phyloP scores from a whole-genome alignment of 2,329 filamentous ascomycete genomes.

The Westerdykella aurantiaca region DNA sequence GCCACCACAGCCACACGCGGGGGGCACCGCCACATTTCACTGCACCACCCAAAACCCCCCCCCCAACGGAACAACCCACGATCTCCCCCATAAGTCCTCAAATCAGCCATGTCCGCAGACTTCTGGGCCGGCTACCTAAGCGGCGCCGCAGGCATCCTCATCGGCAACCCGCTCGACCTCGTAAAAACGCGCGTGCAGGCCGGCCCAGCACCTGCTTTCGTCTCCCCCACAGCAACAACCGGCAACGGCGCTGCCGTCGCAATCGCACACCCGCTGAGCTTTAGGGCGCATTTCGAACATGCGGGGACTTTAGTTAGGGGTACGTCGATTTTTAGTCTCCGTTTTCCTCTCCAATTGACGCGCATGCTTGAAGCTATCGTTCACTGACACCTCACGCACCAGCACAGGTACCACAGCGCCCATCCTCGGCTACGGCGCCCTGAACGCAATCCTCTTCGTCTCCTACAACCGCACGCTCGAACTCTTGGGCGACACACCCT shows the following conservation, averaged over 20 bases:
- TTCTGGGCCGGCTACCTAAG: conserved; percentile 93
- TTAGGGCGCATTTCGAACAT: conserved; percentile 32
- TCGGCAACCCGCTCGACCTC: conserved; percentile 80
- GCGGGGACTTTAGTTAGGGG: conserved; percentile 35
- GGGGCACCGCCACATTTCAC: too few relatives aligned
- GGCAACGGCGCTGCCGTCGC: not conserved
- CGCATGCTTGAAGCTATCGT: not conserved
- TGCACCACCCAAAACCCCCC: too few relatives aligned
- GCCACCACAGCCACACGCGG: too few relatives aligned
- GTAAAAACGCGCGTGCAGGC: conserved; percentile 79
- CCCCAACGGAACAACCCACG: not conserved
- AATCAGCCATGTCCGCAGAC: conserved; percentile 67
- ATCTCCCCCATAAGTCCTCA: not conserved
- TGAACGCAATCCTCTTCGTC: conserved; percentile 86
- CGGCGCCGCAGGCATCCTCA: conserved; percentile 77
- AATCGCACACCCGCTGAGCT: conserved; percentile 11
- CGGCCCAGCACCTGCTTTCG: conserved; percentile 28
- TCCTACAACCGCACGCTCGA: conserved; percentile 81
- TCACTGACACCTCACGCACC: conserved; percentile 7
- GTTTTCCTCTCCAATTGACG: not conserved
- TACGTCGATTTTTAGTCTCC: conserved; percentile 8
- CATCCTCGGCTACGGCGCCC: conserved; percentile 79
- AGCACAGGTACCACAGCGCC: conserved; percentile 70
- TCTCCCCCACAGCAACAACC: conserved; percentile 4
- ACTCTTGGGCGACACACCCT: conserved; percentile 46